Percentiles rank a stretch among this genome's conserved stretches.
Conservation (phyloP, 2,329 filamentous ascomycete genomes). For the Cladobotryum mycophilum region DNA sequence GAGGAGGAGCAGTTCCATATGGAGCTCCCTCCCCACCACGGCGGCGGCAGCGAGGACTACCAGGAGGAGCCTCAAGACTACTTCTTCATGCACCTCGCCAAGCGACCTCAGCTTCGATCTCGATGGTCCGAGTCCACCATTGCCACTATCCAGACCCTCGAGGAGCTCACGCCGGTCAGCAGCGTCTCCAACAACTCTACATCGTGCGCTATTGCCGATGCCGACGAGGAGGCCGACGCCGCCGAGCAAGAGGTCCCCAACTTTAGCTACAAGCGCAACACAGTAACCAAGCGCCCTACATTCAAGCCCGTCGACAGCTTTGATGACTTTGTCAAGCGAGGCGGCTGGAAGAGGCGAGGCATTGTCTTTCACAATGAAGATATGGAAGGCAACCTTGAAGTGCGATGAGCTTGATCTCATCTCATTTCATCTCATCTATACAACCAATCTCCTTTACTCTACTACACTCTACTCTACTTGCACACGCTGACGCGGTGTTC, state of each 20-base stretch:
- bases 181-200: constrained; percentile 4
- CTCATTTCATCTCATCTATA: not conserved
- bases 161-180: constrained; percentile 14
- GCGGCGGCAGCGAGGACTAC: constrained; percentile 20
- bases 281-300: constrained; percentile 28
- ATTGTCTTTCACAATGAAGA: constrained; percentile 35
- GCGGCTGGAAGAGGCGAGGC: constrained; percentile 39
- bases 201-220: constrained; percentile 18
- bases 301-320: constrained; percentile 33
- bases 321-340: constrained; percentile 37
- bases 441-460: not conserved
- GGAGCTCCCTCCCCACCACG: constrained; percentile 25
- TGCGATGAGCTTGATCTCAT: not conserved
- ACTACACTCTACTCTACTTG: not conserved
- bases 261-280: constrained; percentile 28
- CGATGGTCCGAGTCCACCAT: constrained; percentile 40
- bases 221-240: constrained; percentile 17
- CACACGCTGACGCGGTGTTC: not conserved
- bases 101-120: constrained; percentile 28
- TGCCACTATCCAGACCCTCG: constrained; percentile 23
- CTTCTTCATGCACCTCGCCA: constrained; percentile 25
- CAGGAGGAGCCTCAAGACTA: constrained; percentile 26
- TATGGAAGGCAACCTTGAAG: not conserved
- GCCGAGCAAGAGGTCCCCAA: constrained; percentile 24
- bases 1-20: constrained; percentile 17